Conservation (phyloP, 1,284 basidiomycete species). For the Cryptococcus neoformans region DNA sequence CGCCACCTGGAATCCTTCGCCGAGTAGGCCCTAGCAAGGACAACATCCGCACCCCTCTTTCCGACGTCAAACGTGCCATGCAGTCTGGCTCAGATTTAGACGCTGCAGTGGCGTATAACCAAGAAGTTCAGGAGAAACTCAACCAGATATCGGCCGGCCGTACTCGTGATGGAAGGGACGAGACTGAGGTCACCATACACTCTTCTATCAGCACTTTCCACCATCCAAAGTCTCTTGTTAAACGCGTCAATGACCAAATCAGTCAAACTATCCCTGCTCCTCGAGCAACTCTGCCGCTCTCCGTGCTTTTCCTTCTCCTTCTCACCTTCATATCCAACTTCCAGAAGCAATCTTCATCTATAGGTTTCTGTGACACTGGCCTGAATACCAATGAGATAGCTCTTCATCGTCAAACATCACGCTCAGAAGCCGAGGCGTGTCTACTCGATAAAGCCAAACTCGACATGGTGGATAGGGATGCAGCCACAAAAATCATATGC, state of each 20-base stretch:
- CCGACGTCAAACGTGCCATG: conserved; percentile 24
- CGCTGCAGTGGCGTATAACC: conserved; percentile 32
- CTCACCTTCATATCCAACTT: conserved; percentile 50
- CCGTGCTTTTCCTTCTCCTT: conserved; percentile 44
- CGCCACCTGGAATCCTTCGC: conserved; percentile 27
- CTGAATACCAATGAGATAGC: conserved; percentile 62
- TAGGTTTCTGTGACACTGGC: conserved; percentile 79
- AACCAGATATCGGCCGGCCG: conserved; percentile 18
- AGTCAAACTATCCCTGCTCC: conserved; percentile 14
- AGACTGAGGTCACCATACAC: conserved; percentile 6
- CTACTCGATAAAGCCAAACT: conserved; percentile 42
- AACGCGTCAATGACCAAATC: conserved; percentile 10
- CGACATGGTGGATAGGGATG: conserved; percentile 18
- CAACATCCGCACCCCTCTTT: conserved; percentile 32
- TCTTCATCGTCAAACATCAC: conserved; percentile 27
- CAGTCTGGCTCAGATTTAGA: conserved; percentile 16
- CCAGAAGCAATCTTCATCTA: conserved; percentile 59
- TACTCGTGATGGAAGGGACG: conserved; percentile 1
- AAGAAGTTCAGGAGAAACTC: conserved; percentile 28
- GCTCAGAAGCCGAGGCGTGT: conserved; percentile 60
- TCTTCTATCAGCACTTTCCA: conserved; percentile 1
- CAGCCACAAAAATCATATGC: conserved; percentile 21
- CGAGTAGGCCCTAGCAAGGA: conserved; percentile 34
- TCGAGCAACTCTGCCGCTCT: conserved; percentile 47
- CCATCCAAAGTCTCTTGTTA: conserved; percentile 10